Percentiles rank a stretch among this genome's conserved stretches.
phyloP scores from a whole-genome alignment of 1,284 basidiomycete species.

The Volvariella volvacea region DNA sequence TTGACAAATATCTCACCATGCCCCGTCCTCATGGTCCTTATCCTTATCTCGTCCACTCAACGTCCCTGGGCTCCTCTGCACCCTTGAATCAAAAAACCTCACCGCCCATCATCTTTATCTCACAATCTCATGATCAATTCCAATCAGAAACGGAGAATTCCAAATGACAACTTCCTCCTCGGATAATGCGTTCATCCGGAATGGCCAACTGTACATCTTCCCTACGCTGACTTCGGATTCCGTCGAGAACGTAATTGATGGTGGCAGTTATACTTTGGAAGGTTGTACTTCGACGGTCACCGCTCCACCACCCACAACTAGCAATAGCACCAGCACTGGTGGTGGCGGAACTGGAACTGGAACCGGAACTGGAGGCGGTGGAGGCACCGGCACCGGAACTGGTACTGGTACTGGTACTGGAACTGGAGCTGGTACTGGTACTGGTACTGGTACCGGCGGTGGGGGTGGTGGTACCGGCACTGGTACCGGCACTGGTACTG shows the following conservation, averaged over 20 bases:
- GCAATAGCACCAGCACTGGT: background rate
- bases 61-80: too few relatives aligned
- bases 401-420: background rate
- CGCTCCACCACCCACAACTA: constrained; percentile 44
- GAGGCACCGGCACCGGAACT: background rate
- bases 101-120: too few relatives aligned
- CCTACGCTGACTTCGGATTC: constrained; percentile 71
- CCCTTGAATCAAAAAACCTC: too few relatives aligned
- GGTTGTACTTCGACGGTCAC: constrained; percentile 36
- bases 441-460: background rate
- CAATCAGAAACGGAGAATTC: constrained; percentile 64
- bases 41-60: too few relatives aligned
- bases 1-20: too few relatives aligned
- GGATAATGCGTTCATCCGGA: constrained; percentile 67
- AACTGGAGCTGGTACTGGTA: constrained; percentile 26
- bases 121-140: background rate
- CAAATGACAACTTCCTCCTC: constrained; percentile 69
- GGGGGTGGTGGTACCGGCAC: background rate
- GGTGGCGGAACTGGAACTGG: background rate
- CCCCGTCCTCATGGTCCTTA: too few relatives aligned
- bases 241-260: constrained; percentile 37
- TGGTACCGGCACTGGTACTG: too few relatives aligned
- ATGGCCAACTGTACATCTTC: constrained; percentile 71
- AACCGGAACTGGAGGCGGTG: background rate
- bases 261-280: constrained; percentile 20